phyloP scores from a whole-genome alignment of 164 flowering plant species.

The Aristolochia contorta region DNA sequence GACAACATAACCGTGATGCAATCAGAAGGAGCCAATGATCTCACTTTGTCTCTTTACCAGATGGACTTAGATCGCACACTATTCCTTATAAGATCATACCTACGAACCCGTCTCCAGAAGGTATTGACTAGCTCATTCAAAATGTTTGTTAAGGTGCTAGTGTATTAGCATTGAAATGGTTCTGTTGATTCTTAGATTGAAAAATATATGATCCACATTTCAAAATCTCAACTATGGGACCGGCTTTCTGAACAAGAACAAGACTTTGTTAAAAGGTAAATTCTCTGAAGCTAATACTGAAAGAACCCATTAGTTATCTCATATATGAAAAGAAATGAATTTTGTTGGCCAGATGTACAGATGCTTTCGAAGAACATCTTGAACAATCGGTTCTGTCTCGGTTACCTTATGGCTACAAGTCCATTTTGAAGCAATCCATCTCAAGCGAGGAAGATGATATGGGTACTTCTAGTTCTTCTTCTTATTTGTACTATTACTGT shows the following conservation, averaged over 20 bases:
- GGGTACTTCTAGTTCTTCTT: constrained; percentile 35
- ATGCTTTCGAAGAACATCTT: constrained; percentile 54
- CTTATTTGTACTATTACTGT: too few relatives aligned
- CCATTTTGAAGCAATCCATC: constrained; percentile 63
- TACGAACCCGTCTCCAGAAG: constrained; percentile 80
- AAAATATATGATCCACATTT: constrained; percentile 54
- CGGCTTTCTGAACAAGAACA: constrained; percentile 68
- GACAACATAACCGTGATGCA: constrained; percentile 56
- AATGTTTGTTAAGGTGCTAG: too few relatives aligned
- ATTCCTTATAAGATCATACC: constrained; percentile 79
- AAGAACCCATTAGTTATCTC: too few relatives aligned
- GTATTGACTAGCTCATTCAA: constrained; percentile 29
- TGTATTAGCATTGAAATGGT: too few relatives aligned
- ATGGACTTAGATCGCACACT: constrained; percentile 83
- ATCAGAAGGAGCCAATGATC: constrained; percentile 49
- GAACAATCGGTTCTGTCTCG: constrained; percentile 60
- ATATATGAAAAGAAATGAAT: not conserved
- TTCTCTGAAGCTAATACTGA: not conserved
- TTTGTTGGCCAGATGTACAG: constrained; percentile 41
- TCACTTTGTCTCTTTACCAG: constrained; percentile 69
- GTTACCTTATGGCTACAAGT: constrained; percentile 72
- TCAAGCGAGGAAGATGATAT: constrained; percentile 91
- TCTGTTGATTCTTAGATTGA: constrained; percentile 53
- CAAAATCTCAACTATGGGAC: constrained; percentile 47
- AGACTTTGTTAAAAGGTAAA: constrained; percentile 53